These are phyloP conservation scores for Heliamphora exappendiculata DNA, from an alignment of 148 eudicot genomes.

Conservation along the genomic window DNA sequence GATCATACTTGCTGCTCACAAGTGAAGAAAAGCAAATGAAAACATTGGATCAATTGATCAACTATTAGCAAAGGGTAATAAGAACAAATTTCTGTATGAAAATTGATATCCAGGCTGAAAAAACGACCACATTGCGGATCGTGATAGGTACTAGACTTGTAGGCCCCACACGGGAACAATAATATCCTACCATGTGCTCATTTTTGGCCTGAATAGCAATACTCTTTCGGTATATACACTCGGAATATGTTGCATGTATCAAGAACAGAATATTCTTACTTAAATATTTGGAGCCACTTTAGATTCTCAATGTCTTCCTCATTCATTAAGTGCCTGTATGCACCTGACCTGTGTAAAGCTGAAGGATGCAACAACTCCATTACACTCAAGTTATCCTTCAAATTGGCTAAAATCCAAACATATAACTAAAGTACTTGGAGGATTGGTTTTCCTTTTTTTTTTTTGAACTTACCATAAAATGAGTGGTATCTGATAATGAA, in stretches of 20 bases:
- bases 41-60: background rate
- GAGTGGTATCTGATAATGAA: constrained; percentile 50
- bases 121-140: no score
- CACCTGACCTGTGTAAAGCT: constrained; percentile 48
- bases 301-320: constrained; percentile 45
- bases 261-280: constrained; percentile 19
- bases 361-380: constrained; percentile 1
- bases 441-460: background rate
- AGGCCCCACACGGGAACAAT: no score
- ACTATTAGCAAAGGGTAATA: background rate
- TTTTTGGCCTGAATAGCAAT: no score
- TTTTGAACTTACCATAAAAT: constrained; percentile 29
- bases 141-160: no score
- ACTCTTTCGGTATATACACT: no score
- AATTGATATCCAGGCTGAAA: no score
- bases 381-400: background rate
- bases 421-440: background rate
- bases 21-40: background rate
- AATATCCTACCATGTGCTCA: no score
- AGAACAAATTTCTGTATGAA: background rate
- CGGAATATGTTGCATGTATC: no score
- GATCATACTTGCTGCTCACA: constrained; percentile 47
- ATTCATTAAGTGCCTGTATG: constrained; percentile 47
- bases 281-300: constrained; percentile 51
- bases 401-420: background rate